Percentiles rank a stretch among this genome's conserved stretches.
Conservation (phyloP, 1,284 basidiomycete species). For the Pseudozyma tsukubaensis region DNA sequence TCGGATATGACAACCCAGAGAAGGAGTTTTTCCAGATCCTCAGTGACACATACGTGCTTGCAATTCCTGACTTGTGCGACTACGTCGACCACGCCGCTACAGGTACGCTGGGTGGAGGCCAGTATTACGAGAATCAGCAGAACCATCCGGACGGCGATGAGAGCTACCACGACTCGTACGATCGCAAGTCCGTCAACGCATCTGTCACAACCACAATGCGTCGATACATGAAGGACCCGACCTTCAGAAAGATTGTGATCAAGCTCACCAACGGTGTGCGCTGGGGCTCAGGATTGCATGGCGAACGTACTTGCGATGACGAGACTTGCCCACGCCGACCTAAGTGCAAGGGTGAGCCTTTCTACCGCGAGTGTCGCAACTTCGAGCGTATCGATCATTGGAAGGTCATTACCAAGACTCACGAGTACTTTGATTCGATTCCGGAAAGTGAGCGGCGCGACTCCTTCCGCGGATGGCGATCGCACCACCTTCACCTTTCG, state of each 20-base stretch:
- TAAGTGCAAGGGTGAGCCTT: constrained; percentile 75
- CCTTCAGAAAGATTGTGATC: constrained; percentile 61
- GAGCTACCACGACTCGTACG: constrained; percentile 37
- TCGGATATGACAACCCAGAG: constrained; percentile 81
- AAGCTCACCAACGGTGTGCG: constrained; percentile 88
- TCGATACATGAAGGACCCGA: constrained; percentile 58
- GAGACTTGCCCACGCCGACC: constrained; percentile 73
- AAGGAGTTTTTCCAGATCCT: constrained; percentile 85
- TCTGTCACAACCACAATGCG: constrained; percentile 32
- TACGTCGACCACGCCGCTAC: constrained; percentile 71
- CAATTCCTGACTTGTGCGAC: constrained; percentile 70
- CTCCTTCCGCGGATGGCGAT: constrained; percentile 89
- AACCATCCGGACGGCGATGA: constrained; percentile 20
- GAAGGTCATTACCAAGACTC: constrained; percentile 77
- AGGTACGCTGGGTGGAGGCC: constrained; percentile 57
- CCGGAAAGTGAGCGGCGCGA: constrained; percentile 71
- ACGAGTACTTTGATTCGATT: constrained; percentile 69
- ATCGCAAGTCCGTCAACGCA: constrained; percentile 28
- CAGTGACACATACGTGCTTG: constrained; percentile 74
- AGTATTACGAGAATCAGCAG: constrained; percentile 10
- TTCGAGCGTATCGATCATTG: constrained; percentile 88
- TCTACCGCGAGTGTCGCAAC: constrained; percentile 82
- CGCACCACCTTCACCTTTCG: constrained; percentile 93
- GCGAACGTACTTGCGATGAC: constrained; percentile 86
- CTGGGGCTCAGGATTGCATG: constrained; percentile 85